These are phyloP conservation scores for Amorphotheca resinae DNA, from an alignment of 495 filamentous ascomycete genomes.

Conservation along the genomic window DNA sequence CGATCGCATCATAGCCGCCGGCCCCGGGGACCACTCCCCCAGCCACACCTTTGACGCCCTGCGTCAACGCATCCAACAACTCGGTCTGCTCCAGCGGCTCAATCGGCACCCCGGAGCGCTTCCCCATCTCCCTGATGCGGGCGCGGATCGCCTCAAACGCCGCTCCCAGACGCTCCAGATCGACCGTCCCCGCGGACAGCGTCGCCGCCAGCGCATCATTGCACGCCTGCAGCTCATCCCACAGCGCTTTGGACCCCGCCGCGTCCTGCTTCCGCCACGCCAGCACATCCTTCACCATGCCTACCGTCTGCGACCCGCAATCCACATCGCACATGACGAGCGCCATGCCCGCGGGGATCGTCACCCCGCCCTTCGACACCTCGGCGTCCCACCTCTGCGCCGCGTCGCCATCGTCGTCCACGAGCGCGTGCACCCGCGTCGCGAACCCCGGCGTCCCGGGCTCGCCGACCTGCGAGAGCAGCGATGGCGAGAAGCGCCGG, in stretches of 20 bases:
- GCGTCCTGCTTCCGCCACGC: conserved; percentile 62
- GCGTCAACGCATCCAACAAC: conserved; percentile 57
- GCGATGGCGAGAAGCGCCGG: conserved; percentile 71
- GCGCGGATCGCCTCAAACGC: conserved; percentile 32
- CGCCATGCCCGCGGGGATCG: conserved; percentile 50
- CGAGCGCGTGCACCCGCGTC: conserved; percentile 44
- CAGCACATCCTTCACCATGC: conserved; percentile 88
- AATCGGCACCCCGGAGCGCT: conserved; percentile 65
- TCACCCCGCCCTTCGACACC: conserved; percentile 47
- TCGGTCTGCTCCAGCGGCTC: conserved; percentile 79
- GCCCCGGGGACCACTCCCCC: conserved; percentile 92
- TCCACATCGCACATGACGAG: conserved; percentile 93
- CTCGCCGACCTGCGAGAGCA: conserved; percentile 54
- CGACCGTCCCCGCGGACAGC: conserved; percentile 30
- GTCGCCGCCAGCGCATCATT: conserved; percentile 61
- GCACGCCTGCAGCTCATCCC: conserved; percentile 55
- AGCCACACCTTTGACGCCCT: conserved; percentile 58
- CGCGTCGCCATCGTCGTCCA: conserved; percentile 41
- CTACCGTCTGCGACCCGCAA: conserved; percentile 83
- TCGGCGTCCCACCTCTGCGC: conserved; percentile 63
- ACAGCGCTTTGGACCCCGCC: conserved; percentile 53
- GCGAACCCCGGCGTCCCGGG: conserved; percentile 52
- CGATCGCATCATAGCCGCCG: conserved; percentile 87
- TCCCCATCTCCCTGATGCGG: conserved; percentile 64
- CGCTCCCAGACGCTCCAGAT: conserved; percentile 21